A percentile compares a stretch with the other conserved stretches of the same genome.
Conservation (phyloP, 495 filamentous ascomycete genomes). For the Daldinia grandis region DNA sequence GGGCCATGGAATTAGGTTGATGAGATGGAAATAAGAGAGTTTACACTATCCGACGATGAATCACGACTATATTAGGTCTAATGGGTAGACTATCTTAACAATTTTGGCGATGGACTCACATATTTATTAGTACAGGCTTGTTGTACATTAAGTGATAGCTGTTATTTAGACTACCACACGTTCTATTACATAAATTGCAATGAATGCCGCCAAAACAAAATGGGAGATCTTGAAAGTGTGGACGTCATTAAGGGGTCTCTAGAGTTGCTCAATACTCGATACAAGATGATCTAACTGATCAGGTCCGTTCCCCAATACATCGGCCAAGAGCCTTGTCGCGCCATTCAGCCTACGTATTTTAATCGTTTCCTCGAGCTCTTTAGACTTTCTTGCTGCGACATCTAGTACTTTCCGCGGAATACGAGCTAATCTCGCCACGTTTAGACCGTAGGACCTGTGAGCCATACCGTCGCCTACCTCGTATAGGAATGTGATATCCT, state of each 20-base stretch:
- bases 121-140: conserved; percentile 14
- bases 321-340: conserved; percentile 56
- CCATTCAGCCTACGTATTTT: conserved; percentile 62
- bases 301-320: conserved; percentile 46
- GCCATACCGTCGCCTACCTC: conserved; percentile 87
- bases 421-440: conserved; percentile 88
- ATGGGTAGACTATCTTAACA: conserved; percentile 13
- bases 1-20: background rate
- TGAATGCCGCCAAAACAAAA: background rate
- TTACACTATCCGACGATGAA: conserved; percentile 2
- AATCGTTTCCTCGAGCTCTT: conserved; percentile 79
- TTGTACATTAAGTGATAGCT: conserved; percentile 32
- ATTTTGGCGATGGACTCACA: conserved; percentile 9
- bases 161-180: conserved; percentile 1
- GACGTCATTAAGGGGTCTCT: conserved; percentile 2
- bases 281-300: conserved; percentile 58
- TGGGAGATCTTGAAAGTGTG: background rate
- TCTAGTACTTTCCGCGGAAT: conserved; percentile 79
- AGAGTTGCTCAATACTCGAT: conserved; percentile 60
- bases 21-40: background rate
- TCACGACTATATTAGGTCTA: conserved; percentile 9
- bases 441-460: conserved; percentile 91
- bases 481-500: conserved; percentile 82
- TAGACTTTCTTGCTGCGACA: conserved; percentile 78
- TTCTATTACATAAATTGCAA: conserved; percentile 20